Base-by-base conservation (phyloP, 2,329 filamentous ascomycete species). In the Xylariales sp. region DNA sequence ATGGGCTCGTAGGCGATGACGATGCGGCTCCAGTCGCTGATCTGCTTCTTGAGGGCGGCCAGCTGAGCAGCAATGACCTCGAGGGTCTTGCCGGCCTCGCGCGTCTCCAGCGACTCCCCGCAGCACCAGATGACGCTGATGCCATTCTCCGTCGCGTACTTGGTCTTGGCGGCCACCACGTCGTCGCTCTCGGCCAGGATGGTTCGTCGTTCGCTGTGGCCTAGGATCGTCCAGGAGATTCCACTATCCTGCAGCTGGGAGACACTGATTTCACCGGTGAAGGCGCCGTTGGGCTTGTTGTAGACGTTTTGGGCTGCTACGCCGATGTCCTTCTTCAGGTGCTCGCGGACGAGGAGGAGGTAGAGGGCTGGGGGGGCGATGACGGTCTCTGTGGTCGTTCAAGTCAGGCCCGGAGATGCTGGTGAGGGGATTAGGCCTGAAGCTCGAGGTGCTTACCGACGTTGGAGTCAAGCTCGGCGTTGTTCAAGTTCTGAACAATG, bases 1-100 rank as follows among this genome's bases (percentile, higher is more conserved):
- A 98, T 94, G 60, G 93, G 93, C 80, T 98, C 93, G 71, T 98
- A 98, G 60, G 93, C 93, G 59, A 98, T 79, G 64, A 98, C 93
- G 51, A 98, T 80, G 75, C 93, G 93, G 60, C 74, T 79, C 93
- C 93, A 98, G 73, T 95, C 87, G 57, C 80, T 72, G 61, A 88
- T 72, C 73, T 85, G 75, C 57, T 72, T 68, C 65, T 89, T 83
- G 51, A 91, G 87, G 51, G 89, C 89, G 50, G 81, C 78, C 57
- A 98, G 80, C 76, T 98, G 93, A 52, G 70, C 72, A 56, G 86
- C 93, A 58, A 94, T 86, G 49, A 93, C 84, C 38, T 87, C 80
- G 60, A 94, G 84, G 51, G 91, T 97, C 75, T 87, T 83, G 65
- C 78, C 76, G 49, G 78, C 76, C 75, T 96, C 90, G 54, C 91